Evolutionary conservation across 176 grass and related monocot genomes (phyloP).

Genomic region (Avena insularis): DNA sequence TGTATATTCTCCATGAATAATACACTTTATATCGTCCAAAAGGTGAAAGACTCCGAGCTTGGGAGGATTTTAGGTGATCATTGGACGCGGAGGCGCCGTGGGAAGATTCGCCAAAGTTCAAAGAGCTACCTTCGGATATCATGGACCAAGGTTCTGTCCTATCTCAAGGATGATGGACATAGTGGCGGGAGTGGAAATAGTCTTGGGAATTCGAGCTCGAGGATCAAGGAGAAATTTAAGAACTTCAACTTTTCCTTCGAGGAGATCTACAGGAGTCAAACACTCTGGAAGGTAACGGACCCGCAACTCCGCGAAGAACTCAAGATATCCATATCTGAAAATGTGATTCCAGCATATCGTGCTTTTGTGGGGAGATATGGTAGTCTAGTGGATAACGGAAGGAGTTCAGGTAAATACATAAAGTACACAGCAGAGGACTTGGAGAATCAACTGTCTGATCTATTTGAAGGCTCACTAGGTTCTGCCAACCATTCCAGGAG

Average conservation of each 20-base stretch:
- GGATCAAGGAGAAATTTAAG: constrained; percentile 87
- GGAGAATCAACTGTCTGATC: constrained; percentile 78
- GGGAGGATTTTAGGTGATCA: constrained; percentile 87
- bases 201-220: constrained; percentile 76
- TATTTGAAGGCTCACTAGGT: constrained; percentile 82
- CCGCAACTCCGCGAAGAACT: constrained; percentile 89
- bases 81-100: constrained; percentile 73
- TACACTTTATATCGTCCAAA: constrained; percentile 82
- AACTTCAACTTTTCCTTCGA: constrained; percentile 95
- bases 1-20: constrained; percentile 99
- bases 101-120: constrained; percentile 83
- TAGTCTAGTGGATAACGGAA: constrained; percentile 75
- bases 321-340: constrained; percentile 95
- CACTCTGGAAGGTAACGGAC: constrained; percentile 90
- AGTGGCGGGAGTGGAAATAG: constrained; percentile 48
- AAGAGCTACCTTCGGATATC: constrained; percentile 89
- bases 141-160: constrained; percentile 89
- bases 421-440: constrained; percentile 91
- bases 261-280: constrained; percentile 85
- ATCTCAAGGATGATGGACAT: constrained; percentile 85
- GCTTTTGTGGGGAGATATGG: constrained; percentile 90
- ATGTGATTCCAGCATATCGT: constrained; percentile 93
- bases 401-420: constrained; percentile 71
- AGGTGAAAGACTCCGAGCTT: constrained; percentile 91
- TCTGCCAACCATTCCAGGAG: constrained; percentile 67